These are phyloP conservation scores for Arthroderma sp. DNA, from an alignment of 2,329 filamentous ascomycete genomes.

Conservation along the genomic window DNA sequence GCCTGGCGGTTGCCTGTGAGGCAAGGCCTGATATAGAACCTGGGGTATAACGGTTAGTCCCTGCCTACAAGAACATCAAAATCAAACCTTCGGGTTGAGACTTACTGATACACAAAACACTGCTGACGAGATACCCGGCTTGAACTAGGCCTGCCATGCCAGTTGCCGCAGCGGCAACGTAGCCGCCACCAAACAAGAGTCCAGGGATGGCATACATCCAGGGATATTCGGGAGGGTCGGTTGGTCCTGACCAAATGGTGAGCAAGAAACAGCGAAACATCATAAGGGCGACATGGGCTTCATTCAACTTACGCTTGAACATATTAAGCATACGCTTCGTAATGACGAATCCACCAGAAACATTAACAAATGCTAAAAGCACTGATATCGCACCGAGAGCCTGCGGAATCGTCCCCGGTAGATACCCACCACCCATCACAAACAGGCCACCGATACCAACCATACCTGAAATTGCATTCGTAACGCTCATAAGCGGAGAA, in stretches of 20 bases:
- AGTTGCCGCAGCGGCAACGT: constrained; percentile 63
- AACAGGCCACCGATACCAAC: constrained; percentile 81
- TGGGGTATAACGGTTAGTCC: constrained; percentile 4
- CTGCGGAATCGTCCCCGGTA: constrained; percentile 69
- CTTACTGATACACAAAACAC: constrained; percentile 62
- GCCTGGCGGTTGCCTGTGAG: constrained; percentile 68
- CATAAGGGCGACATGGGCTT: not conserved
- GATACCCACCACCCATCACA: constrained; percentile 69
- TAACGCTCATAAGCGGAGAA: constrained; percentile 83
- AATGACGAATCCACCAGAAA: constrained; percentile 79
- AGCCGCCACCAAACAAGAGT: constrained; percentile 65
- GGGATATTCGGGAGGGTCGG: constrained; percentile 75
- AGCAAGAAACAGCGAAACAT: not conserved
- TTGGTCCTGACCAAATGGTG: constrained; percentile 42
- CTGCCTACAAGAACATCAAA: not conserved
- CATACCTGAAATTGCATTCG: constrained; percentile 86
- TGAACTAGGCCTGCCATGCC: constrained; percentile 75
- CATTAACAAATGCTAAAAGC: constrained; percentile 73
- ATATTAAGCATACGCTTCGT: constrained; percentile 90
- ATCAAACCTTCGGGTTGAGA: not conserved
- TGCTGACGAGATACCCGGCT: constrained; percentile 75
- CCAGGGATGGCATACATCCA: constrained; percentile 76
- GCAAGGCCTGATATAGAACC: constrained; percentile 65
- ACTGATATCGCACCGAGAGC: constrained; percentile 66
- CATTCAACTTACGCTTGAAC: constrained; percentile 52